phyloP scores from a whole-genome alignment of 2,329 filamentous ascomycete species.

The Hypocrella siamensis region DNA sequence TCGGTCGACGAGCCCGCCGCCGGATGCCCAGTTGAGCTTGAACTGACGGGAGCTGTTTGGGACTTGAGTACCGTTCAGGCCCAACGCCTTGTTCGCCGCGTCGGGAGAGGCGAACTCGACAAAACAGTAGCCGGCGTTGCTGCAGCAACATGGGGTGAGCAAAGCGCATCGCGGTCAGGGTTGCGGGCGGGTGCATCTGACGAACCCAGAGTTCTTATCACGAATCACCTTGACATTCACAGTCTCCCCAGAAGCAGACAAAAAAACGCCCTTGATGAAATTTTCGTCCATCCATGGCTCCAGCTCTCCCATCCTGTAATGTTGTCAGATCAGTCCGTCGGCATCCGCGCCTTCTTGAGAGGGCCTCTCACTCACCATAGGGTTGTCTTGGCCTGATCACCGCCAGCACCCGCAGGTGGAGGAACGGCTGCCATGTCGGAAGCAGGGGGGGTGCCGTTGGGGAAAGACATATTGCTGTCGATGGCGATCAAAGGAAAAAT shows the following conservation, averaged over 20 bases:
- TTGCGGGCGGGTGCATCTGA: conserved; percentile 1
- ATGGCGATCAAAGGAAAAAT: background rate
- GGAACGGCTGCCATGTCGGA: conserved; percentile 19
- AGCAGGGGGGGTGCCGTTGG: conserved; percentile 23
- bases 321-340: conserved; percentile 6
- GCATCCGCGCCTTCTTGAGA: background rate
- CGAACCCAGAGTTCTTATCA: conserved; percentile 92
- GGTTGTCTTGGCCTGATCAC: conserved; percentile 39
- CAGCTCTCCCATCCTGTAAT: conserved; percentile 86
- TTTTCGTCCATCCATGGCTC: conserved; percentile 99
- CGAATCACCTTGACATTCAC: conserved; percentile 99
- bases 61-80: conserved; percentile 74
- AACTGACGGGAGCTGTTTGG: conserved; percentile 91
- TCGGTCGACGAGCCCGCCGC: conserved; percentile 86
- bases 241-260: conserved; percentile 75
- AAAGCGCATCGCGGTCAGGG: conserved; percentile 2
- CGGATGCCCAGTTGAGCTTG: conserved; percentile 99
- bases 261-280: conserved; percentile 88
- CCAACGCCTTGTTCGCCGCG: conserved; percentile 81
- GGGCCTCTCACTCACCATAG: conserved; percentile 27
- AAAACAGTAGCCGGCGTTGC: conserved; percentile 97
- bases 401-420: conserved; percentile 17
- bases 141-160: conserved; percentile 25
- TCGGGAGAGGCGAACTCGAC: conserved; percentile 78
- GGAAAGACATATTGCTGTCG: conserved; percentile 18